Percentiles rank a stretch among this genome's conserved stretches.
Conservation (phyloP, 148 eudicot species). For the Cornus florida region DNA sequence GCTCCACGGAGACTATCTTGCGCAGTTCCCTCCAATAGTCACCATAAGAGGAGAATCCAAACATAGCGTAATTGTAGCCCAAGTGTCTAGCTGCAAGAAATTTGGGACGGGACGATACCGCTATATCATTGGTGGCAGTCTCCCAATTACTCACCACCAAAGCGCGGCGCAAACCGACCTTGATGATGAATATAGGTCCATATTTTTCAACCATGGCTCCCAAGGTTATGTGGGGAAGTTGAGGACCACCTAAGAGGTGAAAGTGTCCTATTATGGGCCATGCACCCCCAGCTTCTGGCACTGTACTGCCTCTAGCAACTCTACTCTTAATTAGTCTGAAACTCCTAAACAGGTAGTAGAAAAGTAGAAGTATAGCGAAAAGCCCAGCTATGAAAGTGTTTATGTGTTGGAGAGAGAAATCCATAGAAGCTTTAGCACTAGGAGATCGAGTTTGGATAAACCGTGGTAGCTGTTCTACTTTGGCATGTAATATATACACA, state of each 20-base stretch:
- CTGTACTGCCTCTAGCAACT: not conserved
- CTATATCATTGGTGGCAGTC: not conserved
- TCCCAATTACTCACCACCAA: conserved; percentile 17
- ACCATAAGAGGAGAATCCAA: not conserved
- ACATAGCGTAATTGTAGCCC: conserved; percentile 4
- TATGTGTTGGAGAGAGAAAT: not conserved
- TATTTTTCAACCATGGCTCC: conserved; percentile 19
- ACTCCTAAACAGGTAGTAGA: not conserved
- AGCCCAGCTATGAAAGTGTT: conserved; percentile 5
- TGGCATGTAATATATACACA: too few relatives aligned
- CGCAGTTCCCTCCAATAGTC: conserved; percentile 14
- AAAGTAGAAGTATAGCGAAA: not conserved
- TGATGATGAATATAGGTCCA: conserved; percentile 21
- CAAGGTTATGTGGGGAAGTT: conserved; percentile 14
- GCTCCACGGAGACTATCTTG: not conserved
- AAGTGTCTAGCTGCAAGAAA: not conserved
- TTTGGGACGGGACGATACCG: not conserved
- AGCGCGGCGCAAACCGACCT: not conserved
- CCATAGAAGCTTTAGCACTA: not conserved
- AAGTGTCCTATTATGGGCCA: conserved; percentile 30
- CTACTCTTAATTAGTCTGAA: not conserved
- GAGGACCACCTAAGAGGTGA: conserved; percentile 7
- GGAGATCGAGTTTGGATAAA: not conserved
- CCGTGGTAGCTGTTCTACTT: too few relatives aligned
- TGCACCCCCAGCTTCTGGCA: conserved; percentile 6